Evolutionary conservation across 305 asterid species (phyloP), one percentile per base, ranked within the genome.

Genomic region (Coffea humblotiana): DNA sequence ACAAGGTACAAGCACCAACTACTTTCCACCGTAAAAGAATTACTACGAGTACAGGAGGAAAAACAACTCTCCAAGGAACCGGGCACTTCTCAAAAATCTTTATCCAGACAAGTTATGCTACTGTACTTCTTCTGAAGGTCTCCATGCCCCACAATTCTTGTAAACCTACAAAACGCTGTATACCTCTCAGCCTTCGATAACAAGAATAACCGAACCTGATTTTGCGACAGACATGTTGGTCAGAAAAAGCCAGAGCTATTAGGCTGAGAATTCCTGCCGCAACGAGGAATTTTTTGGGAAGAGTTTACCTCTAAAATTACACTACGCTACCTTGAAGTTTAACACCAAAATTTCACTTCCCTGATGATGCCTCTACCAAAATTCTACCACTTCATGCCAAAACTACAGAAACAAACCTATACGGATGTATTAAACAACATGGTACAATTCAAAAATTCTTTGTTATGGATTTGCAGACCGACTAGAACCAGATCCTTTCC

Each of bases 401-500:
- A 13, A n/a, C 40, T 71, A 70, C 71, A 70, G 32, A 51, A 70
- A 16, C 23, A 76, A 68, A 77, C 74, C 81, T 61, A 66, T 35
- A 32, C 10, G 35, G 29, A 45, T 48, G 60, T 23, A 74, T 37
- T 47, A n/a, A 71, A 48, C 58, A 74, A n/a, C 71, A 75, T 71
- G 65, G 14, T 54, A 48, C 29, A 32, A 56, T 25, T 63, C 81
- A 87, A 83, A 86, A 85, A 75, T 74, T 83, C 54, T 82, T 79
- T 85, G 85, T 77, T 81, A 87, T 37, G 68, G 73, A 84, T 73
- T 88, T 79, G 87, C 72, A 76, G 89, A 81, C 71, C 98, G 97
- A 78, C 81, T 74, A 45, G 91, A 88, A 77, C 85, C 80, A 11
- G 95, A 85, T 66, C 91, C 90, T 90, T 92, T 92, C 85, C 98